Evolutionary conservation across 768 basidiomycete species (phyloP).

Genomic region (Lepiota brunneoincarnata): DNA sequence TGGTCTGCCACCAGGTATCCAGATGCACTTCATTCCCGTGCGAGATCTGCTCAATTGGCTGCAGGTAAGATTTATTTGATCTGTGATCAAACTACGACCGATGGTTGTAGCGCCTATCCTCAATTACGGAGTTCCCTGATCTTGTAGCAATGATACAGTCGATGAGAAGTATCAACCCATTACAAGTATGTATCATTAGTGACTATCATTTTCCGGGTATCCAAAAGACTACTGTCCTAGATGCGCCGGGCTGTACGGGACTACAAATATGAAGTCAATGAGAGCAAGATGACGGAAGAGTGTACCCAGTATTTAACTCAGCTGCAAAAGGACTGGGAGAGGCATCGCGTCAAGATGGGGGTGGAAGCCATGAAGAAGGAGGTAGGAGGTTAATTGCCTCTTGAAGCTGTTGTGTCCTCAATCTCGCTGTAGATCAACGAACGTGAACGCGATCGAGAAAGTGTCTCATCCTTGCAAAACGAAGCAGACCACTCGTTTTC

Average conservation of each 20-base stretch:
- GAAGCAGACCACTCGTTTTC: slow-evolving; percentile 29
- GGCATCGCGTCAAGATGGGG: slow-evolving; percentile 81
- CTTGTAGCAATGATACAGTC: slow-evolving; percentile 89
- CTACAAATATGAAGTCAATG: slow-evolving; percentile 92
- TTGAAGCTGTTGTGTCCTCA: neutral
- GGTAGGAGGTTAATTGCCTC: slow-evolving; percentile 35
- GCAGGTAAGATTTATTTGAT: slow-evolving; percentile 46
- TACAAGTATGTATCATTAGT: slow-evolving; percentile 56
- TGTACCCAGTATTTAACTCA: slow-evolving; percentile 93
- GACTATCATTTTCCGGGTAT: neutral
- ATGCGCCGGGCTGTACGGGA: slow-evolving; percentile 94
- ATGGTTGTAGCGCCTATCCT: slow-evolving; percentile 68
- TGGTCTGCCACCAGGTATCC: slow-evolving; percentile 76
- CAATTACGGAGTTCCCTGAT: slow-evolving; percentile 82
- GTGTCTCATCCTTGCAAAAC: slow-evolving; percentile 46
- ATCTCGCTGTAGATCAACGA: slow-evolving; percentile 52
- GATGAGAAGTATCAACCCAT: slow-evolving; percentile 83
- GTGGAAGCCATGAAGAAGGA: slow-evolving; percentile 85
- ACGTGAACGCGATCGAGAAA: slow-evolving; percentile 67
- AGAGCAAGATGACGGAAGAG: slow-evolving; percentile 91
- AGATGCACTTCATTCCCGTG: slow-evolving; percentile 79
- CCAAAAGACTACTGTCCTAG: slow-evolving; percentile 31
- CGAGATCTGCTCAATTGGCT: slow-evolving; percentile 84
- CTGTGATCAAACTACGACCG: neutral
- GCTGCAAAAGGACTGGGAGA: slow-evolving; percentile 97